A percentile compares a stretch with the other conserved stretches of the same genome.
Conservation (phyloP, 495 filamentous ascomycete genomes). For the Pseudevernia furfuracea region DNA sequence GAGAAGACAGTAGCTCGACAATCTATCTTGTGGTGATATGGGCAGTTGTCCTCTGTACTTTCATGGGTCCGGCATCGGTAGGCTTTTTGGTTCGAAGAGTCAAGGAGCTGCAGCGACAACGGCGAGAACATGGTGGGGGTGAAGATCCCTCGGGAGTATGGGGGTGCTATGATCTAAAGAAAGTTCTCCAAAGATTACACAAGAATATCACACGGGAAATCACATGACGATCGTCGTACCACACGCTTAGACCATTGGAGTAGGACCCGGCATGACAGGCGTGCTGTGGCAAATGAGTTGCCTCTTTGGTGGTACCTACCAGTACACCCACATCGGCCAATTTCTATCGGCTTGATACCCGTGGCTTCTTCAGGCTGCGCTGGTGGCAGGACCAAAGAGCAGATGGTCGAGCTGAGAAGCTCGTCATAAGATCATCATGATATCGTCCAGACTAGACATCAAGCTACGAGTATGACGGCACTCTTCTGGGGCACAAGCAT, state of each 20-base stretch:
- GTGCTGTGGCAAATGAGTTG: background rate
- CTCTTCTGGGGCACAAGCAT: background rate
- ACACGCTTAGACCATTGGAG: background rate
- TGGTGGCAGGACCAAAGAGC: background rate
- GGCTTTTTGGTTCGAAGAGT: conserved; percentile 52
- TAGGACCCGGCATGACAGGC: background rate
- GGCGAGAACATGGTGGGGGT: background rate
- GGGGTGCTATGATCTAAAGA: background rate
- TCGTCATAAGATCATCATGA: background rate
- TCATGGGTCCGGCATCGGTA: conserved; percentile 62
- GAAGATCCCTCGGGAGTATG: conserved; percentile 5
- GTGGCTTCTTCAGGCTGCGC: too few species aligned
- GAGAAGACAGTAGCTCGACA: conserved; percentile 24
- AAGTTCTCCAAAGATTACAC: background rate
- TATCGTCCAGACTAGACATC: too few species aligned
- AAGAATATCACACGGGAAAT: background rate
- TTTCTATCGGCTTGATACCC: background rate
- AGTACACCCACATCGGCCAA: background rate
- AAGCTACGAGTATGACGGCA: background rate
- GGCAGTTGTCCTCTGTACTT: conserved; percentile 69
- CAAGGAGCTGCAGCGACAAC: conserved; percentile 31
- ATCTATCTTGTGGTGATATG: conserved; percentile 62
- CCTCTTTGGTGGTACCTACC: background rate
- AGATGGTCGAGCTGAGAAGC: background rate
- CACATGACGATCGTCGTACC: background rate